Percentiles rank a stretch among this genome's conserved stretches.
Conservation (phyloP, 345 rosid genomes). For the Syzygium grande region DNA sequence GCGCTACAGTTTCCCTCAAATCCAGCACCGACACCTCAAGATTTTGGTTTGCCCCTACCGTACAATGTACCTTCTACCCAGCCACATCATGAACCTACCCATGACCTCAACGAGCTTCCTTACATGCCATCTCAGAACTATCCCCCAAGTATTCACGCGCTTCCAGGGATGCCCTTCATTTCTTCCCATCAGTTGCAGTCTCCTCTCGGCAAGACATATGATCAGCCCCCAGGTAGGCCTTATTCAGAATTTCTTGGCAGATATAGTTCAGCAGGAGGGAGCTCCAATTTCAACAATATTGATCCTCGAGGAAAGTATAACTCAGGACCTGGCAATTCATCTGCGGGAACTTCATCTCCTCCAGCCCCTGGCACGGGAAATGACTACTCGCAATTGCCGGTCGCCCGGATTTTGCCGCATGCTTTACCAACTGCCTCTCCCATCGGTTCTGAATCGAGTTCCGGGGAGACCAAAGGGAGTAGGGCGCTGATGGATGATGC, state of each 20-base stretch:
- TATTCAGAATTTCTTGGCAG: constrained; percentile 7
- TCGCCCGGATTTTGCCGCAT: constrained; percentile 30
- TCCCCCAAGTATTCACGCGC: background rate
- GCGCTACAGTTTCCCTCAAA: background rate
- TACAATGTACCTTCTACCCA: background rate
- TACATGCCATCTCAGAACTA: background rate
- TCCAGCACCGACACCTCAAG: background rate
- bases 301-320: constrained; percentile 9
- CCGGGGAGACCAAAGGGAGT: constrained; percentile 10
- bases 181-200: constrained; percentile 3
- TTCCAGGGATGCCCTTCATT: background rate
- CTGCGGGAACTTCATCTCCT: constrained; percentile 5
- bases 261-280: background rate
- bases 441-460: constrained; percentile 16
- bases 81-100: constrained; percentile 10
- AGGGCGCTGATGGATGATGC: constrained; percentile 25
- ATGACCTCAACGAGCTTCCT: background rate
- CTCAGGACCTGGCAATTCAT: constrained; percentile 2
- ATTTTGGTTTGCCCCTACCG: background rate
- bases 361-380: constrained; percentile 2
- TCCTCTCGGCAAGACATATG: background rate
- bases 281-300: background rate
- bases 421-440: constrained; percentile 43
- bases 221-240: constrained; percentile 8
- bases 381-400: constrained; percentile 19